Percentiles rank a stretch among this genome's conserved stretches.
phyloP scores from a whole-genome alignment of 768 basidiomycete genomes.

The Agrocybe pediades region DNA sequence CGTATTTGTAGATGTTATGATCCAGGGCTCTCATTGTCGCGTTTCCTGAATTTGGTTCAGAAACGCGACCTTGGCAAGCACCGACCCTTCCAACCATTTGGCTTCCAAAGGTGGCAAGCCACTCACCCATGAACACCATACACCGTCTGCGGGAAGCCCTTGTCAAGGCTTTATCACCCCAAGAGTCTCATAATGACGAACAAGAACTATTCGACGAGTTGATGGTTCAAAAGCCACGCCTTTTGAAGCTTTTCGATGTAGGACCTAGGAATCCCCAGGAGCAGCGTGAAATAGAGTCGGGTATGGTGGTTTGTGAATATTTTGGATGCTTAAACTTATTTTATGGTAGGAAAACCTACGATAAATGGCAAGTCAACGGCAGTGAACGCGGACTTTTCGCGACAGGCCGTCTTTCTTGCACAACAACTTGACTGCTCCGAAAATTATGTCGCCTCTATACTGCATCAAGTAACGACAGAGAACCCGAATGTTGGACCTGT shows the following conservation, averaged over 20 bases:
- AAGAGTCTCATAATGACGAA: conserved; percentile 52
- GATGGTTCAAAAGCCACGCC: conserved; percentile 62
- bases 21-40: background rate
- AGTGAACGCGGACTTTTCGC: conserved; percentile 78
- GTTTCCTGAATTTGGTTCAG: background rate
- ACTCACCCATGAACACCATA: conserved; percentile 56
- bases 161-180: conserved; percentile 45
- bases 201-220: conserved; percentile 79
- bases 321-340: conserved; percentile 2
- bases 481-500: conserved; percentile 66
- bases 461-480: conserved; percentile 61
- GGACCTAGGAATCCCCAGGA: conserved; percentile 64
- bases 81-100: background rate
- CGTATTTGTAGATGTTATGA: background rate
- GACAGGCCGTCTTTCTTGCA: conserved; percentile 76
- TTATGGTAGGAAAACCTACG: conserved; percentile 57
- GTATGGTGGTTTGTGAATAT: conserved; percentile 32
- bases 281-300: conserved; percentile 70
- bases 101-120: background rate
- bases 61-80: background rate
- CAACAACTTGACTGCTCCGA: conserved; percentile 84
- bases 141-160: conserved; percentile 57
- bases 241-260: conserved; percentile 66
- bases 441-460: conserved; percentile 69
- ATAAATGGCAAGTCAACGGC: conserved; percentile 68